These are phyloP conservation scores for Crithidia expoeki DNA, from an alignment of 208 protist genomes.

Conservation along the genomic window DNA sequence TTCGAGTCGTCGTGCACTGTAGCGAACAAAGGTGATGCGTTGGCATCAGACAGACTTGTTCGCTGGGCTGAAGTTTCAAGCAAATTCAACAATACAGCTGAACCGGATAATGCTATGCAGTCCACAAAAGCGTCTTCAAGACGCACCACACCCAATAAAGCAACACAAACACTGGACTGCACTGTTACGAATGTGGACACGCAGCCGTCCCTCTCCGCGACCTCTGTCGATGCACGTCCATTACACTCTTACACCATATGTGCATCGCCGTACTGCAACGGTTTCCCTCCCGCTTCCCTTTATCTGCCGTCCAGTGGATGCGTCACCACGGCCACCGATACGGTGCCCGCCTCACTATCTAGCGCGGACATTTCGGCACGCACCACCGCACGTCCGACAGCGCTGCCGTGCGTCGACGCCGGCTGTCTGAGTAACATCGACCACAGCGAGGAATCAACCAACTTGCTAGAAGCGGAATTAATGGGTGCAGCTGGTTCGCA, in stretches of 20 bases:
- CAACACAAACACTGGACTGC: too few species aligned
- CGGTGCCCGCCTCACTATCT: background rate
- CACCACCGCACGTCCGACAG: slow-evolving; percentile 19
- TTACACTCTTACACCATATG: background rate
- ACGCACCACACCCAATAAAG: background rate
- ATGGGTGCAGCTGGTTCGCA: background rate
- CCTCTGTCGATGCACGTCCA: background rate
- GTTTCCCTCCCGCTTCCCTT: background rate
- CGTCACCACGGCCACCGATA: background rate
- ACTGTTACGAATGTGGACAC: background rate
- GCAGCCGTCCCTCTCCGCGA: background rate
- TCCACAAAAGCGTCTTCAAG: too few species aligned
- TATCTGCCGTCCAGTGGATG: background rate
- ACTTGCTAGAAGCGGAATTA: background rate
- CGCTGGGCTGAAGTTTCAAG: background rate
- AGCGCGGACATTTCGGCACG: slow-evolving; percentile 20
- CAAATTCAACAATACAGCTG: too few species aligned
- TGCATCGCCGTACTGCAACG: background rate
- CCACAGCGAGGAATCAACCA: background rate
- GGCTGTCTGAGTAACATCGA: background rate
- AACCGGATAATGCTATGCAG: too few species aligned
- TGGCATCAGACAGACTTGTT: background rate
- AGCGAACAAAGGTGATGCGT: background rate
- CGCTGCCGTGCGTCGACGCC: background rate
- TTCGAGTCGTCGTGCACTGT: background rate